Base-by-base conservation (phyloP, 1,139 yeast genomes). In the Candida neerlandica region DNA sequence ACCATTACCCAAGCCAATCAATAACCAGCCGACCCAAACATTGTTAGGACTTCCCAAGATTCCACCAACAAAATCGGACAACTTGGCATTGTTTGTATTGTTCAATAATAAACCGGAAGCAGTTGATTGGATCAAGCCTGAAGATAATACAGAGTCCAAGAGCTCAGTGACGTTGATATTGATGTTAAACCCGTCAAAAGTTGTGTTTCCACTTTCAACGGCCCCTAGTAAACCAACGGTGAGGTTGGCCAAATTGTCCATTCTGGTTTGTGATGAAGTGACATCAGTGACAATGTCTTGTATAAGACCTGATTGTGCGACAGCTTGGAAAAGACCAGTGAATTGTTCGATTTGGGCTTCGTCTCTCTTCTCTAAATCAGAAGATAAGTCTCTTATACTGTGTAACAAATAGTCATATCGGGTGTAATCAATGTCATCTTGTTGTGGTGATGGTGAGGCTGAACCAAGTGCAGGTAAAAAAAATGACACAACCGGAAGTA, bases 141-240 rank as follows among this genome's bases (percentile, higher is more conserved):
- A 64, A 5, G 47, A 47, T 38, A 53, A 19, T 5, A 69, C 64
- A 5, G 53, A 38, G 33, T 55, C 35, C 30, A 61, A 23, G 30
- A 73, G 45, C 4, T 59, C 54, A 19, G 64, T 51, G 21, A 53
- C 34, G 54, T 70, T 70, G 30, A 70, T 21, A 9, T 58, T 30
- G 15, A 69, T 58, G 42, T 66, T 61, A 9, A 65, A 44, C 1
- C 60, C 75, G 21, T 75, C 73, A 56, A 79, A 74, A 3, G 81
- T 82, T 49, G 71, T 70, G 57, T 81, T 81, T 39, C 69, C 67
- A 34, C 73, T 35, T 5, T 40, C 32, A 18, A 49, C 15, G 12
- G 35, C 26, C 11, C 40, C 40, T 16, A 50, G 19, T 14, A 45
- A 47, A 14, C 47, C 42, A 19, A 57, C 51, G 6, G 64, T 52